Percentiles rank a stretch among this genome's conserved stretches.
Evolutionary conservation across 208 protist genomes (phyloP).

Genomic region (Leishmania turanica): DNA sequence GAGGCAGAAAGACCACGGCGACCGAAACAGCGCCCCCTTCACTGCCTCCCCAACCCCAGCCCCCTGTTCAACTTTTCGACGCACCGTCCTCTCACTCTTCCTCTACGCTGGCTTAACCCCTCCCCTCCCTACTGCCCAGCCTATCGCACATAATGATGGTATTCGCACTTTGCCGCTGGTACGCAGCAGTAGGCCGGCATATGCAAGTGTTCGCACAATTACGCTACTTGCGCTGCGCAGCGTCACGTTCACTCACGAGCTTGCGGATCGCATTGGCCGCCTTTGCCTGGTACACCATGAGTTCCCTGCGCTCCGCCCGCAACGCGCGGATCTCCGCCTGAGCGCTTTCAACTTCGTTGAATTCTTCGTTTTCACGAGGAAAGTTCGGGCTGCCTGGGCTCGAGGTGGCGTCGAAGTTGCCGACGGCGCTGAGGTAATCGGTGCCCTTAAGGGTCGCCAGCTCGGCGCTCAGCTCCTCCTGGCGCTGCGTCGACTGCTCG

Average conservation of each 20-base stretch:
- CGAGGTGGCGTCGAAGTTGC: slow-evolving; percentile 7
- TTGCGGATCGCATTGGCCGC: slow-evolving; percentile 77
- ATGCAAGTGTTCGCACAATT: neutral
- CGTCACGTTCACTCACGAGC: slow-evolving; percentile 68
- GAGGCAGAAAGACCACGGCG: neutral
- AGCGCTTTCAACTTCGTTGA: slow-evolving; percentile 33
- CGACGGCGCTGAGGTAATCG: slow-evolving; percentile 72
- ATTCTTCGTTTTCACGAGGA: slow-evolving; percentile 15
- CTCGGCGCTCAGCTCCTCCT: slow-evolving; percentile 63
- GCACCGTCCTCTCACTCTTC: neutral
- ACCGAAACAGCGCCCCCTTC: neutral
- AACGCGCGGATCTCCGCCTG: slow-evolving; percentile 47
- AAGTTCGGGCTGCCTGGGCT: slow-evolving; percentile 4
- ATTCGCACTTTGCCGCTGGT: neutral
- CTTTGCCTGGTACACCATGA: slow-evolving; percentile 78
- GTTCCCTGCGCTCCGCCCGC: slow-evolving; percentile 59
- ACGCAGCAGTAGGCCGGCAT: neutral
- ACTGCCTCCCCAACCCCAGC: neutral
- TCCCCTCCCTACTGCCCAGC: neutral
- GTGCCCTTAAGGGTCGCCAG: slow-evolving; percentile 69
- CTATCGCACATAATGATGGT: neutral
- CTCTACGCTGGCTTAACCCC: neutral
- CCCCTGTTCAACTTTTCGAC: neutral
- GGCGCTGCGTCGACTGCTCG: slow-evolving; percentile 32
- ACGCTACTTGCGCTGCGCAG: slow-evolving; percentile 19